A percentile compares a stretch with the other conserved stretches of the same genome.
Conservation (phyloP, 768 basidiomycete genomes). For the Gautieria morchelliformis region DNA sequence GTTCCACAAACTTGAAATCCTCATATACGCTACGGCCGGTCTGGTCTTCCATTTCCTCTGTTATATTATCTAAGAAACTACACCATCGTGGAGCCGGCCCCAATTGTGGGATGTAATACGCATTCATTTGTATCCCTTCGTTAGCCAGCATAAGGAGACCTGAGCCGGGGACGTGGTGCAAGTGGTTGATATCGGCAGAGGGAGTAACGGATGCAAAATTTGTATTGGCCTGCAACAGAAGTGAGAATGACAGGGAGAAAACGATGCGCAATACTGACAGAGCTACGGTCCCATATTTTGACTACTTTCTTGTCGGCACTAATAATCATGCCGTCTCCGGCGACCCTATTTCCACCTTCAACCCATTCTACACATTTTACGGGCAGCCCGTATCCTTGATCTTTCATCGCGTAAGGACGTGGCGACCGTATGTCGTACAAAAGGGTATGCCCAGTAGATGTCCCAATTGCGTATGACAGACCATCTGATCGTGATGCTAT, state of each 20-base stretch:
- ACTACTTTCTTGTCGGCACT: slow-evolving; percentile 95
- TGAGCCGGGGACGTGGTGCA: slow-evolving; percentile 83
- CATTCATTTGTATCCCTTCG: slow-evolving; percentile 92
- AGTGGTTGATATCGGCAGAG: slow-evolving; percentile 77
- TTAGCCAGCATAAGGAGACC: slow-evolving; percentile 89
- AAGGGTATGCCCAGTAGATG: slow-evolving; percentile 88
- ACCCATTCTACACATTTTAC: slow-evolving; percentile 84
- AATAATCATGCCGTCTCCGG: slow-evolving; percentile 79
- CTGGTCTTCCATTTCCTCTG: slow-evolving; percentile 96
- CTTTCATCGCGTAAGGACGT: slow-evolving; percentile 78
- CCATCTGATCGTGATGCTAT: slow-evolving; percentile 82
- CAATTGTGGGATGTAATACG: slow-evolving; percentile 91
- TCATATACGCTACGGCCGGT: slow-evolving; percentile 73
- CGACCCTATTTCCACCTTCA: slow-evolving; percentile 75
- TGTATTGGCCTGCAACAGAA: slow-evolving; percentile 47
- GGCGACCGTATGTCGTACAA: slow-evolving; percentile 89
- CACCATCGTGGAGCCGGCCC: slow-evolving; percentile 97
- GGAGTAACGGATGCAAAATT: slow-evolving; percentile 94
- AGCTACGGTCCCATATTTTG: slow-evolving; percentile 91
- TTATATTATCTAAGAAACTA: slow-evolving; percentile 95
- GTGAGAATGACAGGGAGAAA: slow-evolving; percentile 4
- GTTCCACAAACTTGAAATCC: slow-evolving; percentile 96
- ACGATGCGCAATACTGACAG: slow-evolving; percentile 37
- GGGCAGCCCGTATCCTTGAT: slow-evolving; percentile 93
- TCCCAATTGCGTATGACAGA: slow-evolving; percentile 88